Evolutionary conservation across 371 early-diverging fungal species (phyloP).

Genomic region (Apophysomyces variabilis): DNA sequence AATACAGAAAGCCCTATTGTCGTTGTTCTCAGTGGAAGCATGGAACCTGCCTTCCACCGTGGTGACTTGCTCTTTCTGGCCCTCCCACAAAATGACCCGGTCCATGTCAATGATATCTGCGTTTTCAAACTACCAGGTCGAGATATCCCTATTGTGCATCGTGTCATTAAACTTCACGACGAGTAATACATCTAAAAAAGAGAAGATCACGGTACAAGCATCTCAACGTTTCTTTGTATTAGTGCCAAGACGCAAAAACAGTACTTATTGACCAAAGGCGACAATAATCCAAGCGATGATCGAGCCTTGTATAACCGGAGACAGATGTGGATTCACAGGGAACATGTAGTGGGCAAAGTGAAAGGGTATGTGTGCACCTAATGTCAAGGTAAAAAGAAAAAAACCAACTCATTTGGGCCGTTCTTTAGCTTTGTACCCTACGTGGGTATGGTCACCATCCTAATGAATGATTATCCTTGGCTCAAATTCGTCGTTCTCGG

Average conservation of each 20-base stretch:
- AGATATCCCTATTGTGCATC: slow-evolving; percentile 98
- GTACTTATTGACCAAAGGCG: slow-evolving; percentile 97
- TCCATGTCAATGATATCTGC: slow-evolving; percentile 92
- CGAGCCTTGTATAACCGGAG: slow-evolving; percentile 89
- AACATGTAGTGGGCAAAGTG: slow-evolving; percentile 91
- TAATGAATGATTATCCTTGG: slow-evolving; percentile 95
- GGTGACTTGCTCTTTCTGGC: slow-evolving; percentile 97
- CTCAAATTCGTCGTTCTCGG: slow-evolving; percentile 83
- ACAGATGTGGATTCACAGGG: slow-evolving; percentile 89
- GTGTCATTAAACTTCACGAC: slow-evolving; percentile 91
- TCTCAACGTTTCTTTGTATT: neutral
- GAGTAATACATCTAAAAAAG: slow-evolving; percentile 51
- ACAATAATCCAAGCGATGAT: slow-evolving; percentile 96
- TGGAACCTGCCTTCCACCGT: slow-evolving; percentile 98
- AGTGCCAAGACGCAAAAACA: slow-evolving; percentile 73
- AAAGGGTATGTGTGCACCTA: slow-evolving; percentile 61
- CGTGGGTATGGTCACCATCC: slow-evolving; percentile 96
- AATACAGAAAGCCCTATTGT: slow-evolving; percentile 98
- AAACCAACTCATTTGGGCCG: neutral
- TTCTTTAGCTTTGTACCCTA: slow-evolving; percentile 80
- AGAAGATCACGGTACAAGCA: neutral
- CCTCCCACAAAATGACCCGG: slow-evolving; percentile 66
- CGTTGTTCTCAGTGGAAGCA: slow-evolving; percentile 98
- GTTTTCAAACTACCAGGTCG: slow-evolving; percentile 95
- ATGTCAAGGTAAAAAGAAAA: neutral